These are phyloP conservation scores for Rhizopogon roseolus DNA, from an alignment of 768 basidiomycete genomes.

Conservation along the genomic window DNA sequence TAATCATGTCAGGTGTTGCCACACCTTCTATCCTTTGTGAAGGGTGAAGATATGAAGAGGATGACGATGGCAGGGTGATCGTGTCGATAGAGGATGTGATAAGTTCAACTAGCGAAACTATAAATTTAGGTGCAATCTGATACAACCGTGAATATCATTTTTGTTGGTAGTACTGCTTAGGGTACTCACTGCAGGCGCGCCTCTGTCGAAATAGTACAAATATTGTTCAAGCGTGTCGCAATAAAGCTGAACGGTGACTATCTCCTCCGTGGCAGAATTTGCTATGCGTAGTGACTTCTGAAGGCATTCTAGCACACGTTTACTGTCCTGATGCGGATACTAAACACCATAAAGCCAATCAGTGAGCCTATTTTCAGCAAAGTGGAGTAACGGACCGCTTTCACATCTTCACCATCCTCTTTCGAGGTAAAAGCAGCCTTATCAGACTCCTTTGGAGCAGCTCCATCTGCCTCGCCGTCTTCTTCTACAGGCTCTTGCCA, in stretches of 20 bases:
- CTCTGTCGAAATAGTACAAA: slow-evolving; percentile 92
- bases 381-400: slow-evolving; percentile 45
- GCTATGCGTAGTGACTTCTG: slow-evolving; percentile 97
- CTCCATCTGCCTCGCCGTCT: slow-evolving; percentile 33
- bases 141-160: neutral
- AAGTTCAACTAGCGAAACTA: slow-evolving; percentile 93
- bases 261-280: slow-evolving; percentile 93
- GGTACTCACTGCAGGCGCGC: slow-evolving; percentile 78
- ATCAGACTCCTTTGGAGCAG: slow-evolving; percentile 22
- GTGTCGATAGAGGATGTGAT: slow-evolving; percentile 93
- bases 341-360: slow-evolving; percentile 17
- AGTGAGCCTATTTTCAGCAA: neutral
- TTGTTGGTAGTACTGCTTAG: neutral
- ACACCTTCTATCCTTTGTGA: slow-evolving; percentile 89
- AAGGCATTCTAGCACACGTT: slow-evolving; percentile 94
- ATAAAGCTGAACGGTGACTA: slow-evolving; percentile 94
- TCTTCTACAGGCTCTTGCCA: slow-evolving; percentile 74
- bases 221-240: slow-evolving; percentile 96
- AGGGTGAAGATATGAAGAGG: slow-evolving; percentile 67
- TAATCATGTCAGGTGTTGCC: slow-evolving; percentile 90
- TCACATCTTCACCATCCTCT: slow-evolving; percentile 40
- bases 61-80: slow-evolving; percentile 59
- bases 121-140: slow-evolving; percentile 91
- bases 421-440: slow-evolving; percentile 14
- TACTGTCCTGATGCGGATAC: slow-evolving; percentile 92